A percentile compares a stretch with the other conserved stretches of the same genome.
Conservation (phyloP, 345 rosid genomes). For the Boechera divaricarpa region DNA sequence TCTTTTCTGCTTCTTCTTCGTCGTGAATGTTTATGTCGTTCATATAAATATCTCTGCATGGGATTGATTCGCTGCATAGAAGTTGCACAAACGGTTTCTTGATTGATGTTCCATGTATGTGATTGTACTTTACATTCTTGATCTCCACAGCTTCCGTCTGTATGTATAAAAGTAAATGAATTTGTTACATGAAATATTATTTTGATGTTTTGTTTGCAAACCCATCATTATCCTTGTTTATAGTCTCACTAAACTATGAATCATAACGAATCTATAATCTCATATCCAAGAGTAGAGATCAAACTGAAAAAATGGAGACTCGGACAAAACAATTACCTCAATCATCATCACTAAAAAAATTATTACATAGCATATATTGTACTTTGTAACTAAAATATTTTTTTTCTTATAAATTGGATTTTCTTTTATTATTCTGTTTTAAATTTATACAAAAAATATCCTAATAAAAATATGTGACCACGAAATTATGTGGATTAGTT, state of each 20-base stretch:
- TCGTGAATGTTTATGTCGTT: constrained; percentile 39
- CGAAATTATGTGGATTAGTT: background rate
- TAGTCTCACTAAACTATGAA: background rate
- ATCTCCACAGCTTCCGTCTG: constrained; percentile 56
- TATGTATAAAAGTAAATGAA: background rate
- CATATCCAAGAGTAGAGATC: background rate
- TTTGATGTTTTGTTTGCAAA: background rate
- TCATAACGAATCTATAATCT: background rate
- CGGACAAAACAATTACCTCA: background rate
- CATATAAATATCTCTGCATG: constrained; percentile 50
- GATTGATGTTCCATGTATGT: constrained; percentile 48
- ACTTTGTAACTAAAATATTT: background rate
- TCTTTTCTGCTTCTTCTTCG: background rate
- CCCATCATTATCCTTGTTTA: background rate
- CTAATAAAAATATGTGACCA: background rate
- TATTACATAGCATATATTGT: background rate
- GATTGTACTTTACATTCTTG: constrained; percentile 36
- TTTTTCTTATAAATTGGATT: background rate
- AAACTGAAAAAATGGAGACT: background rate
- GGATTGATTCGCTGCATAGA: constrained; percentile 48
- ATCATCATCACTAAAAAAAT: background rate
- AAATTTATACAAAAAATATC: background rate
- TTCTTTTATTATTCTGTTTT: background rate
- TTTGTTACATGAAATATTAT: background rate
- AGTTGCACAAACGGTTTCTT: constrained; percentile 39